These are phyloP conservation scores for Zoysia japonica DNA, from an alignment of 176 grass and related monocot genomes.

Conservation along the genomic window DNA sequence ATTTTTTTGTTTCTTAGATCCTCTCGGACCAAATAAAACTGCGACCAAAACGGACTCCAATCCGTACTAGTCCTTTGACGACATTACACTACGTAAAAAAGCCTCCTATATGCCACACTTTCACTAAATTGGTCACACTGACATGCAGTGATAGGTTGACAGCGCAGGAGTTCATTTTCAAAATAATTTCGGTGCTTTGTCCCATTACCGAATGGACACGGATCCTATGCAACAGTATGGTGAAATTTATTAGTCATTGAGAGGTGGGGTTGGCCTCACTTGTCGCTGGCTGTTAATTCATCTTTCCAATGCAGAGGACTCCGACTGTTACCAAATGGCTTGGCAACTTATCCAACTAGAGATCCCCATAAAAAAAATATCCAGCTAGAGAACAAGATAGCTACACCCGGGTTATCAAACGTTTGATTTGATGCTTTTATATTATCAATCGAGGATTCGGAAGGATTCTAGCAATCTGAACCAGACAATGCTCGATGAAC, in stretches of 20 bases:
- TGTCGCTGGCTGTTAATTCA: too few relatives aligned
- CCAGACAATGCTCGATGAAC: slow-evolving; percentile 4
- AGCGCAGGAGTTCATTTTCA: slow-evolving; percentile 8
- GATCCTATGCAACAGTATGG: too few relatives aligned
- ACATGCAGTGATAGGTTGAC: slow-evolving; percentile 17
- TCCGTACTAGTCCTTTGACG: too few relatives aligned
- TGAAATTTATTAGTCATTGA: too few relatives aligned
- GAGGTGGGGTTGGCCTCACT: too few relatives aligned
- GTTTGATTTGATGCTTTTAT: slow-evolving; percentile 21
- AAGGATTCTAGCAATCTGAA: slow-evolving; percentile 28
- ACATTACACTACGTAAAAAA: too few relatives aligned
- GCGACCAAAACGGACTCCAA: background rate
- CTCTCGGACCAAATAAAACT: background rate
- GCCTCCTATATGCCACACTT: background rate
- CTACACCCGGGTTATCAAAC: background rate
- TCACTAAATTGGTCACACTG: background rate
- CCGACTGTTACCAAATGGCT: background rate
- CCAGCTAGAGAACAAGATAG: background rate
- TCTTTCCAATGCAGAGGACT: too few relatives aligned
- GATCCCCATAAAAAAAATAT: too few relatives aligned
- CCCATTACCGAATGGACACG: background rate
- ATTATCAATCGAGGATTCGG: background rate
- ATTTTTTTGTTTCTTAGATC: background rate
- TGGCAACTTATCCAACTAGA: slow-evolving; percentile 15
- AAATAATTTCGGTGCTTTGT: slow-evolving; percentile 23